Percentiles rank a stretch among this genome's conserved stretches.
Evolutionary conservation across 257 asterid species (phyloP).

Genomic region (Lycium barbarum): DNA sequence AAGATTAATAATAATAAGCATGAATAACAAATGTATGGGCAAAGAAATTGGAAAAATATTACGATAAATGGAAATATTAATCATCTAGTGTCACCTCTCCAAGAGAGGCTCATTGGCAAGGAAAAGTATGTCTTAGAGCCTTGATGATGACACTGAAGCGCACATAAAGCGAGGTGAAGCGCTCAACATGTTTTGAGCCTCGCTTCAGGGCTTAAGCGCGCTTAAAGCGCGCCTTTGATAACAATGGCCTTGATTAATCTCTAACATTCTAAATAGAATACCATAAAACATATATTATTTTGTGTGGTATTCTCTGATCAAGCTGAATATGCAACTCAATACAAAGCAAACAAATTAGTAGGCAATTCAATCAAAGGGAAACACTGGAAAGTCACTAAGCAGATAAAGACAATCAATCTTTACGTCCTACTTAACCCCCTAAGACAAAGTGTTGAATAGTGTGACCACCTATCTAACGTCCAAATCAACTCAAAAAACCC

Average conservation of each 20-base stretch:
- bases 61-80: too few species aligned
- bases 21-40: too few species aligned
- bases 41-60: too few species aligned
- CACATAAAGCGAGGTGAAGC: too few species aligned
- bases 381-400: neutral
- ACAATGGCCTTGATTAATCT: neutral
- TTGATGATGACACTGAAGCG: too few species aligned
- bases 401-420: neutral
- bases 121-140: too few species aligned
- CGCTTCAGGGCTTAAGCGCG: too few species aligned
- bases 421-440: neutral
- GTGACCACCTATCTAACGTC: neutral
- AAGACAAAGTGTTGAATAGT: neutral
- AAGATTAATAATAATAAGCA: too few species aligned
- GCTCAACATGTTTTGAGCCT: too few species aligned
- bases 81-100: too few species aligned
- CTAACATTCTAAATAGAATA: neutral
- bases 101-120: too few species aligned
- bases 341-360: neutral
- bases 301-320: neutral
- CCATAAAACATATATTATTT: neutral
- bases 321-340: constrained; percentile 10
- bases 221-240: too few species aligned
- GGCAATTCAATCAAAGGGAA: neutral
- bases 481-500: neutral